Conservation (phyloP, 164 flowering plant species). For the Protea cynaroides region DNA sequence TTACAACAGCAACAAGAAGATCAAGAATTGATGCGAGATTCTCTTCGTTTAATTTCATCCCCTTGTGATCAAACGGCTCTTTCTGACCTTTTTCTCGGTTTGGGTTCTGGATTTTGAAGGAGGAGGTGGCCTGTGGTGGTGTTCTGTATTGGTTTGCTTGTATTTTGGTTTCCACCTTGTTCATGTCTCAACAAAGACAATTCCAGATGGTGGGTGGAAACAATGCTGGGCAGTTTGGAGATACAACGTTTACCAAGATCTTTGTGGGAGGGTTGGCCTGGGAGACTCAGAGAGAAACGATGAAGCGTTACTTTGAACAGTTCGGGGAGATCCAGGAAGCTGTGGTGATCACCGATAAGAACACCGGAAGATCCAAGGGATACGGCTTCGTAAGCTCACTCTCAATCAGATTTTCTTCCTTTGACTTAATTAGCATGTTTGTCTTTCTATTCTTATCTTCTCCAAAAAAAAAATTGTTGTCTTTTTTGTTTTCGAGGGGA, state of each 20-base stretch:
- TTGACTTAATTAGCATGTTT: no score
- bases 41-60: constrained; percentile 17
- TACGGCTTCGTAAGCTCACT: constrained; percentile 53
- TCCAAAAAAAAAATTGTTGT: no score
- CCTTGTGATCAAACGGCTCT: constrained; percentile 11
- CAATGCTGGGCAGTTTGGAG: constrained; percentile 36
- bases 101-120: not conserved
- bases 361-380: constrained; percentile 64
- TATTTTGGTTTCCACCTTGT: not conserved
- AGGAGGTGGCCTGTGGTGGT: constrained; percentile 5
- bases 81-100: not conserved
- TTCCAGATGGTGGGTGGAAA: constrained; percentile 43
- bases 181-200: constrained; percentile 54
- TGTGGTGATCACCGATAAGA: constrained; percentile 59
- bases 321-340: constrained; percentile 67
- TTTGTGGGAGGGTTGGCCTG: constrained; percentile 73
- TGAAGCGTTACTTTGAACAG: constrained; percentile 61
- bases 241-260: constrained; percentile 55
- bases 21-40: constrained; percentile 11
- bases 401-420: not conserved
- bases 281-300: constrained; percentile 65
- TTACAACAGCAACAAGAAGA: constrained; percentile 10
- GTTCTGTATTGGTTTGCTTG: not conserved
- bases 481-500: not conserved
- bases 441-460: no score